A percentile compares a stretch with the other conserved stretches of the same genome.
Conservation (phyloP, 352 stramenopile genomes). For the Pythium sukuiense region DNA sequence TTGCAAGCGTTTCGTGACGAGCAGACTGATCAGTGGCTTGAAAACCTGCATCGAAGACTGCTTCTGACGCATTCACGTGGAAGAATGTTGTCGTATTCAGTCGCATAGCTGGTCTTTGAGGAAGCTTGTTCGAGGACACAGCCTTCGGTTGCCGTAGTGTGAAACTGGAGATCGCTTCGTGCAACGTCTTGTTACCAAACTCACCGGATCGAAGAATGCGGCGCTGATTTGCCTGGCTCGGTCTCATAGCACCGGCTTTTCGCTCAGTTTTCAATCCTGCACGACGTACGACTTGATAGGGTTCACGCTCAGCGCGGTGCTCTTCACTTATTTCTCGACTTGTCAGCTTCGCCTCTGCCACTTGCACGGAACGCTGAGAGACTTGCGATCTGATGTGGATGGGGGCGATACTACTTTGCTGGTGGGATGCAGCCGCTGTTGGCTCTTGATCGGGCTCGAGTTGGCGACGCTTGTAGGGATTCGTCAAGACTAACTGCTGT, state of each 20-base stretch:
- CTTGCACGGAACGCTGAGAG: background rate
- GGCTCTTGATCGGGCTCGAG: background rate
- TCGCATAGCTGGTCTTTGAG: background rate
- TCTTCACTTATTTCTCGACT: background rate
- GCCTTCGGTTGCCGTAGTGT: constrained; percentile 35
- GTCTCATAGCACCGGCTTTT: background rate
- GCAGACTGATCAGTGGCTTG: background rate
- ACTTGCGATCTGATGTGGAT: background rate
- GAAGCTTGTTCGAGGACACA: background rate
- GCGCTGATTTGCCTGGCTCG: background rate
- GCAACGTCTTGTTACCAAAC: constrained; percentile 66
- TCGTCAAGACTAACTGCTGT: constrained; percentile 51
- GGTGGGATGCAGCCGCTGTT: background rate
- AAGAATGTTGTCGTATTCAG: background rate
- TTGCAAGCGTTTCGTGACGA: background rate
- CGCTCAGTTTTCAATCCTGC: background rate
- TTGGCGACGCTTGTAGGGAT: constrained; percentile 30
- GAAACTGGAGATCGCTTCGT: constrained; percentile 58
- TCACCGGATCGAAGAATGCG: constrained; percentile 42
- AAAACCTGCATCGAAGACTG: background rate
- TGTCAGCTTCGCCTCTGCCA: background rate
- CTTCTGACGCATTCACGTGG: constrained; percentile 5
- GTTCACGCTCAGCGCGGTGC: background rate
- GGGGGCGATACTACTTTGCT: background rate
- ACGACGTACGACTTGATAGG: background rate